Evolutionary conservation across 495 filamentous ascomycete species (phyloP), one percentile per base, ranked within the genome.

Genomic region (Penicillium manginii): DNA sequence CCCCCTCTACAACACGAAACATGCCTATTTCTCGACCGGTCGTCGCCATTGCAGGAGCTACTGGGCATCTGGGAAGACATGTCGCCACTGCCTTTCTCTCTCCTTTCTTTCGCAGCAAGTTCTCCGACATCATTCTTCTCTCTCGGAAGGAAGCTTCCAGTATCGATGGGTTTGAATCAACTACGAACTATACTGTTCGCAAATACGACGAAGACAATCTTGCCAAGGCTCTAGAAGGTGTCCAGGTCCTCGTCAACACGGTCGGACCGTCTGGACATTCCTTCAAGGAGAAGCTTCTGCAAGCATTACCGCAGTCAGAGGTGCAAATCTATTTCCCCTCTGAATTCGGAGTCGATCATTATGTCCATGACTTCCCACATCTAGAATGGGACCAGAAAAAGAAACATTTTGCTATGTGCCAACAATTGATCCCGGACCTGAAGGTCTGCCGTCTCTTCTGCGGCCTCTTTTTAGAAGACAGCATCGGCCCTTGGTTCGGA

Each of bases 341-440:
- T 22, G 69, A 71, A 32, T 71, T 69, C 39, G 66, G 69, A 10
- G 66, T 67, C 6, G 64, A 71, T 48, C 66, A 71, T 43, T 69
- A 67, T 32, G 53, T 58, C 2, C 69, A 71, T 17, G 66, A 71
- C 33, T 71, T 71, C 23, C 9, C 62, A 1, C 67, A 72, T 31
- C 15, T 58, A 0, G 69, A 67, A 47, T 70, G 67, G 69, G 57
- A 70, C 31, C 29, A 58, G 52, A 69, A 72, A 47, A 72, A 72
- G 52, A 52, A 58, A 29, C 66, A 72, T 50, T 9, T 59, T 3
- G 56, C 46, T 18, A 48, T 64, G 4, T 57, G 59, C 1, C 53
- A 55, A 26, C 18, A 59, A n/a, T 50, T 64, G 2, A 40, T 54
- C 10, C 35, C 61, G 0, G 7, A 55, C n/a, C 21, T 60, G 32